Evolutionary conservation across 371 early-diverging fungal species (phyloP).

Genomic region (Aphelidium insulamus): DNA sequence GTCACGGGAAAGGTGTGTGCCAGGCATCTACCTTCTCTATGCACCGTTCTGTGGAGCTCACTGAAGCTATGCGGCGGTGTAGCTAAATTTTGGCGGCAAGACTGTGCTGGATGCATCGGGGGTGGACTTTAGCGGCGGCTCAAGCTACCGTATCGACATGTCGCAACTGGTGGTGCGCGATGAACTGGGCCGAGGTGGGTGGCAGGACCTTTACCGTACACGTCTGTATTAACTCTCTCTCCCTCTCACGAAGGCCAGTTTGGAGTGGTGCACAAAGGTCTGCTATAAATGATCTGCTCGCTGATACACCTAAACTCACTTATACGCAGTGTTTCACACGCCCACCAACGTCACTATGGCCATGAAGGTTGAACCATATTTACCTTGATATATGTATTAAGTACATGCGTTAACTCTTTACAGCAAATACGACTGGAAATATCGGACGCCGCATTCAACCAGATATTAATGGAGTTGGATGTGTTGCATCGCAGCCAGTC

Average conservation of each 20-base stretch:
- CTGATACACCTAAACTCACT: too few species aligned
- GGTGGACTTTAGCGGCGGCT: constrained; percentile 72
- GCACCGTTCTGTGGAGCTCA: too few species aligned
- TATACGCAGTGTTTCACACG: constrained; percentile 29
- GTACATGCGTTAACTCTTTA: constrained; percentile 12
- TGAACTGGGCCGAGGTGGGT: constrained; percentile 38
- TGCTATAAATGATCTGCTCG: too few species aligned
- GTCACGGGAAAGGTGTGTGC: too few species aligned
- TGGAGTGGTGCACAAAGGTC: constrained; percentile 65
- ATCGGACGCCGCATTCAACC: constrained; percentile 59
- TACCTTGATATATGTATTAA: too few species aligned
- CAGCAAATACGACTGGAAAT: constrained; percentile 80
- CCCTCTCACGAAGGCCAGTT: constrained; percentile 38
- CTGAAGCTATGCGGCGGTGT: constrained; percentile 57
- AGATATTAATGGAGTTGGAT: constrained; percentile 78
- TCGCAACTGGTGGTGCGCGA: constrained; percentile 47
- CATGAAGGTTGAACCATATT: too few species aligned
- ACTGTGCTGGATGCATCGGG: constrained; percentile 73
- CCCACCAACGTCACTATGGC: constrained; percentile 85
- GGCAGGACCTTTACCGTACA: background rate
- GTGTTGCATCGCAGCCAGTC: constrained; percentile 65
- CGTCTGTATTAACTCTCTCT: background rate
- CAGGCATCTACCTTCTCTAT: too few species aligned
- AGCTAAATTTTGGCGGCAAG: constrained; percentile 74
- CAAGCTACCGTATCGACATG: constrained; percentile 69